Percentiles rank a stretch among this genome's conserved stretches.
These are phyloP conservation scores for Volvariella volvacea DNA, from an alignment of 1,284 basidiomycete species.

Conservation along the genomic window DNA sequence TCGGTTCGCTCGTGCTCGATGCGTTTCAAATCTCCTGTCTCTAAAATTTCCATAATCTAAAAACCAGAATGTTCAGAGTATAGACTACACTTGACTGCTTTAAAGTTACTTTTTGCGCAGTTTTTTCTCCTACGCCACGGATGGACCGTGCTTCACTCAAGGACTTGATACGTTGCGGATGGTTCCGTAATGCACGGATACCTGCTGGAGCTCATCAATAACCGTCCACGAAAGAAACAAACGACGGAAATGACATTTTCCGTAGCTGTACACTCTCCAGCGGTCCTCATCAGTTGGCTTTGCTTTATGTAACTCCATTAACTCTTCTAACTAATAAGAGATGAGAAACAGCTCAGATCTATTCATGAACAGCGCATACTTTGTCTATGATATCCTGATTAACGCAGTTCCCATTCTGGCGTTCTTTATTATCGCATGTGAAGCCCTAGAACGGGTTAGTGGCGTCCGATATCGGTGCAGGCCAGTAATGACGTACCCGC, in stretches of 20 bases:
- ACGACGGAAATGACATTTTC: conserved; percentile 40
- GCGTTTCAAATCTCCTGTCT: conserved; percentile 59
- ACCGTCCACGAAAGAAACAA: background rate
- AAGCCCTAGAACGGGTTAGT: conserved; percentile 36
- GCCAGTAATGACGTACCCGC: conserved; percentile 14
- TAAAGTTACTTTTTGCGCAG: conserved; percentile 61
- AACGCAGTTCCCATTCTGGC: conserved; percentile 25
- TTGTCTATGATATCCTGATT: conserved; percentile 69
- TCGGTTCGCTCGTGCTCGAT: conserved; percentile 58
- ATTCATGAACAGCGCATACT: conserved; percentile 23
- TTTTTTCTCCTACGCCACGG: conserved; percentile 65
- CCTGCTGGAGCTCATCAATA: conserved; percentile 28
- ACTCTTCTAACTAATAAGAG: conserved; percentile 47
- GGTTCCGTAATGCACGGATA: conserved; percentile 43
- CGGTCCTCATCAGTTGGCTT: conserved; percentile 50
- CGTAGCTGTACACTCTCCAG: conserved; percentile 57
- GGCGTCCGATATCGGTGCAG: background rate
- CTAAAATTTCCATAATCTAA: conserved; percentile 73
- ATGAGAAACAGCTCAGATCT: conserved; percentile 6
- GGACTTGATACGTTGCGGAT: conserved; percentile 56
- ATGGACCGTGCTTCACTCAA: conserved; percentile 59
- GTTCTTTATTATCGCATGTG: conserved; percentile 48
- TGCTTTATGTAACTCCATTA: conserved; percentile 52
- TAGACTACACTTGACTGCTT: conserved; percentile 3
- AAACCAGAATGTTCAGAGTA: background rate